A percentile compares a stretch with the other conserved stretches of the same genome.
Evolutionary conservation across 2,329 filamentous ascomycete species (phyloP).

Genomic region (Peltaster fructicola): DNA sequence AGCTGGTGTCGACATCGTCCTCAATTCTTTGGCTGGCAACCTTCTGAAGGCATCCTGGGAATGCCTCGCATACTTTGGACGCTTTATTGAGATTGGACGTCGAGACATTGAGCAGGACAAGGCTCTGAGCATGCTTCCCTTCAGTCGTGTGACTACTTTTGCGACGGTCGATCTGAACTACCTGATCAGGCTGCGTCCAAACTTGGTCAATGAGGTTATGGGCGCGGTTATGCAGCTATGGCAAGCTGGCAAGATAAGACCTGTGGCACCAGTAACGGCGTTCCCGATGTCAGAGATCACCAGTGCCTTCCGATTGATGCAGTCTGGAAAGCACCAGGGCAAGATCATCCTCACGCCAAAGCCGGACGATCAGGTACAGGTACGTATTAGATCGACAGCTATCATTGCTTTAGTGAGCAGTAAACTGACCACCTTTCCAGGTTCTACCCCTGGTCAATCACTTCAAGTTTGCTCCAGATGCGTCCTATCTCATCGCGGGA

Average conservation of each 20-base stretch:
- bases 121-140: slow-evolving; percentile 6
- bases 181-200: slow-evolving; percentile 1
- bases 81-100: slow-evolving; percentile 15
- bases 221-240: slow-evolving; percentile 1
- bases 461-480: too few species aligned
- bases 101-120: slow-evolving; percentile 8
- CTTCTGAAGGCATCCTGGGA: slow-evolving; percentile 12
- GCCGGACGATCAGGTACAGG: too few species aligned
- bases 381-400: too few species aligned
- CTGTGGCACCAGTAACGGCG: slow-evolving; percentile 1
- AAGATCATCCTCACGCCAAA: slow-evolving; percentile 11
- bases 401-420: too few species aligned
- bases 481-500: slow-evolving; percentile 1
- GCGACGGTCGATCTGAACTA: slow-evolving; percentile 5
- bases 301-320: slow-evolving; percentile 7
- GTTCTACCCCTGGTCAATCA: too few species aligned
- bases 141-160: slow-evolving; percentile 7
- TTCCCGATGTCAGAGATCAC: slow-evolving; percentile 3
- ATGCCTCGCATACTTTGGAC: slow-evolving; percentile 15
- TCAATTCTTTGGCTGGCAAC: slow-evolving; percentile 16
- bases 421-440: too few species aligned
- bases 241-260: slow-evolving; percentile 1
- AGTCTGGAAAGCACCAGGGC: slow-evolving; percentile 9
- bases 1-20: slow-evolving; percentile 20
- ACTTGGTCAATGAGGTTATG: slow-evolving; percentile 1